A percentile compares a stretch with the other conserved stretches of the same genome.
Evolutionary conservation across 257 asterid genomes (phyloP).

Genomic region (Sherardia arvensis): DNA sequence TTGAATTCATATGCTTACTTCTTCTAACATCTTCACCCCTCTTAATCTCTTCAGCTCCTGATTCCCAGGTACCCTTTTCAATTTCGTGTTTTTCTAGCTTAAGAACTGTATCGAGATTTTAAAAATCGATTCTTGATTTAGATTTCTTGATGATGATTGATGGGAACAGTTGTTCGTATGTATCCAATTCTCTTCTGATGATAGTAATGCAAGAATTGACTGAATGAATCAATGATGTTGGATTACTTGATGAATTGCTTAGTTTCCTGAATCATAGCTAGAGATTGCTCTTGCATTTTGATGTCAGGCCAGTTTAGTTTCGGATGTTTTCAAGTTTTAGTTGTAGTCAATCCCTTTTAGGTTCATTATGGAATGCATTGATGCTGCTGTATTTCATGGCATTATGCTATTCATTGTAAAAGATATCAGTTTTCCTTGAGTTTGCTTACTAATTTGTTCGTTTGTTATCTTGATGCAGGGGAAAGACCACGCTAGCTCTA

Average conservation of each 20-base stretch:
- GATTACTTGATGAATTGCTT: not conserved
- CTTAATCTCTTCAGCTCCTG: conserved; percentile 17
- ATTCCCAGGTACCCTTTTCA: conserved; percentile 12
- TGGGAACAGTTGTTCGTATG: not conserved
- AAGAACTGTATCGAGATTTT: not conserved
- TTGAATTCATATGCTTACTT: conserved; percentile 7
- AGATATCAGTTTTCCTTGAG: not conserved
- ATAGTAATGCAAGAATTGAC: not conserved
- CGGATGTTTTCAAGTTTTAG: no score
- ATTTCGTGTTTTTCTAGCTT: not conserved
- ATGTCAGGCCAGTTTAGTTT: not conserved
- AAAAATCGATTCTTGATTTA: conserved; percentile 5
- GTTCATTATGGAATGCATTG: not conserved
- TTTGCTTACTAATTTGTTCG: not conserved
- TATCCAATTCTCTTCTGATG: not conserved
- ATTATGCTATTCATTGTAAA: not conserved
- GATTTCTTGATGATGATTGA: not conserved
- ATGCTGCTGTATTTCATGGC: not conserved
- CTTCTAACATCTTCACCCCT: conserved; percentile 3
- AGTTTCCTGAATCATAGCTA: not conserved
- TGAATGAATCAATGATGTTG: not conserved
- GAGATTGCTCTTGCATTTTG: not conserved
- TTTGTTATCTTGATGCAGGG: conserved; percentile 25
- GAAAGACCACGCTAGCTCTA: conserved; percentile 26
- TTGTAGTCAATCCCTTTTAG: no score